Evolutionary conservation across 768 basidiomycete genomes (phyloP).

Genomic region (Suillus subaureus): DNA sequence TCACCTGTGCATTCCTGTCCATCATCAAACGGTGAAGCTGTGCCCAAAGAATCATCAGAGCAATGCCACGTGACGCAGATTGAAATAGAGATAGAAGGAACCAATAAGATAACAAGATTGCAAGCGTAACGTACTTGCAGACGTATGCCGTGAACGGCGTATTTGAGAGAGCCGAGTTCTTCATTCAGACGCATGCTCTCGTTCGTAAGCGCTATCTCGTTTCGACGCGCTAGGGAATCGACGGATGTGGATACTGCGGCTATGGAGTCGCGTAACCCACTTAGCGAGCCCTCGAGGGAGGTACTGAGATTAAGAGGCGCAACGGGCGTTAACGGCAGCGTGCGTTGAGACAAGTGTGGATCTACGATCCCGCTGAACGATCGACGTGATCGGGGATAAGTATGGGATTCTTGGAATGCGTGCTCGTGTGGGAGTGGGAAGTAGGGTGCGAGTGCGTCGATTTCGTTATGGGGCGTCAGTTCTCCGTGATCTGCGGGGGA

Average conservation of each 20-base stretch:
- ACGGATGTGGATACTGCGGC: slow-evolving; percentile 59
- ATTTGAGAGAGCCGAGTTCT: slow-evolving; percentile 70
- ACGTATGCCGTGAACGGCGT: slow-evolving; percentile 71
- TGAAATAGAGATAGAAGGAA: slow-evolving; percentile 12
- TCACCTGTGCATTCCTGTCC: slow-evolving; percentile 66
- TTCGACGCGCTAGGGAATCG: slow-evolving; percentile 61
- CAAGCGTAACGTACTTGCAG: slow-evolving; percentile 61
- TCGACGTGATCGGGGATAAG: slow-evolving; percentile 17
- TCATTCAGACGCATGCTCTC: slow-evolving; percentile 74
- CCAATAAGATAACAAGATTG: slow-evolving; percentile 10
- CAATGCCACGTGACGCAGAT: slow-evolving; percentile 2
- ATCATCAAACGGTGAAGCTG: slow-evolving; percentile 75
- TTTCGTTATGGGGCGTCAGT: slow-evolving; percentile 20
- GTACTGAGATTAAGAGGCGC: slow-evolving; percentile 65
- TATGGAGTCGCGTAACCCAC: slow-evolving; percentile 59
- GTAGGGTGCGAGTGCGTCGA: slow-evolving; percentile 26
- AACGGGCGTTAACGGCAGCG: slow-evolving; percentile 39
- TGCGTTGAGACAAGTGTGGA: slow-evolving; percentile 25
- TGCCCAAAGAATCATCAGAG: slow-evolving; percentile 16
- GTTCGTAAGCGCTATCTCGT: slow-evolving; percentile 67
- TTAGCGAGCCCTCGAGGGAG: slow-evolving; percentile 65
- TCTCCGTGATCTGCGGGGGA: slow-evolving; percentile 21
- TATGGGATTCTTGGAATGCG: slow-evolving; percentile 12
- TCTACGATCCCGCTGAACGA: slow-evolving; percentile 24
- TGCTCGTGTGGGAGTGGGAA: slow-evolving; percentile 24